Evolutionary conservation across 352 stramenopile genomes (phyloP).

Genomic region (Globisporangium yorkense): DNA sequence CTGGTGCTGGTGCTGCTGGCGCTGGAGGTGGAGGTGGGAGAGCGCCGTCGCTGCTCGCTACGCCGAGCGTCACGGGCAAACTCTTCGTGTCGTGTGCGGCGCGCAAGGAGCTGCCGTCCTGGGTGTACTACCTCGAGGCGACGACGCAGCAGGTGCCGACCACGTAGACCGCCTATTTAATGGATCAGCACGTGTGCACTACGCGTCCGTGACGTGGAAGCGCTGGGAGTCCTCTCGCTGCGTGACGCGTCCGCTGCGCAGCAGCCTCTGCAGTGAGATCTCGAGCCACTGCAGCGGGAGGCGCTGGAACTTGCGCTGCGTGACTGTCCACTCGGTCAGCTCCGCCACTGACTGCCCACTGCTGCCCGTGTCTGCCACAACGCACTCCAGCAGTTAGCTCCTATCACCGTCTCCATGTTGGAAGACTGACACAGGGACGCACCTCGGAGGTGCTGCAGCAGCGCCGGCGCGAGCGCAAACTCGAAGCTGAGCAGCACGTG

Average conservation of each 20-base stretch:
- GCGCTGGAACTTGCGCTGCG: constrained; percentile 36
- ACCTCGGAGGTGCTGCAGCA: constrained; percentile 38
- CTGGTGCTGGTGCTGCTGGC: background rate
- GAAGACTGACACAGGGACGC: background rate
- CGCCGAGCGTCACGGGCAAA: constrained; percentile 45
- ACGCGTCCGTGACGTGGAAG: constrained; percentile 14
- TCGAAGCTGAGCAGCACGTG: constrained; percentile 57
- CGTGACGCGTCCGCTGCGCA: constrained; percentile 18
- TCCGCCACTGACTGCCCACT: constrained; percentile 29
- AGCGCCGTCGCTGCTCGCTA: background rate
- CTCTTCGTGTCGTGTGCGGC: constrained; percentile 74
- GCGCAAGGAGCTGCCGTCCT: constrained; percentile 67
- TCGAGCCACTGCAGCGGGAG: constrained; percentile 55
- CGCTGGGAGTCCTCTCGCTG: constrained; percentile 32
- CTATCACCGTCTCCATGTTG: background rate
- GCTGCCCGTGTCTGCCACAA: background rate
- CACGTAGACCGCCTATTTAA: constrained; percentile 2
- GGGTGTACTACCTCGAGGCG: constrained; percentile 84
- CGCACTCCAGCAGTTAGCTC: background rate
- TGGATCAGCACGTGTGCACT: background rate
- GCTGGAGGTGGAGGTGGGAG: background rate
- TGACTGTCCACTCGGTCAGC: constrained; percentile 42
- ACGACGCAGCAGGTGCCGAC: constrained; percentile 5
- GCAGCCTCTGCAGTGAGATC: constrained; percentile 24
- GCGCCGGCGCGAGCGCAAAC: constrained; percentile 30